These are phyloP conservation scores for Alopecurus myosuroides DNA, from an alignment of 176 grass and related monocot species.

Conservation along the genomic window DNA sequence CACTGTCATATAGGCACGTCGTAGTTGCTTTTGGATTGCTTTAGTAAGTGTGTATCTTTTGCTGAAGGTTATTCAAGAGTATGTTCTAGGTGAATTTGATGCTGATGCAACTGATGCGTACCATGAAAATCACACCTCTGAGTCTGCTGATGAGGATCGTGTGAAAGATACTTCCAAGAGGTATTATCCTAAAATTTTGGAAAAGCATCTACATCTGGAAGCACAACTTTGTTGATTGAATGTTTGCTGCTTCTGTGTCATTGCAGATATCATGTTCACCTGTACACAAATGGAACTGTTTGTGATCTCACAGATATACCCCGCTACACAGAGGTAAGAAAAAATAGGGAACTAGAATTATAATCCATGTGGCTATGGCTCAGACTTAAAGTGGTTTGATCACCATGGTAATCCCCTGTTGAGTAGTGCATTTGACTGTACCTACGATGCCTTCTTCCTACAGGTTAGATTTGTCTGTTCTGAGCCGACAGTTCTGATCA, in stretches of 20 bases:
- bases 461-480: constrained; percentile 96
- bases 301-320: constrained; percentile 83
- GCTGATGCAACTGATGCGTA: constrained; percentile 59
- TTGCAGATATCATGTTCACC: constrained; percentile 86
- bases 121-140: constrained; percentile 62
- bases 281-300: constrained; percentile 80
- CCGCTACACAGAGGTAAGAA: constrained; percentile 76
- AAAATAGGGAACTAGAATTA: background rate
- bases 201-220: background rate
- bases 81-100: constrained; percentile 82
- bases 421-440: background rate
- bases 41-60: background rate
- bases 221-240: background rate
- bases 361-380: background rate
- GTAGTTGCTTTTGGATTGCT: background rate
- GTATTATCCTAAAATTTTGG: constrained; percentile 20
- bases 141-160: constrained; percentile 32
- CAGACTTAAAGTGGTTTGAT: background rate
- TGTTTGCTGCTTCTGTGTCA: background rate
- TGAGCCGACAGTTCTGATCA: constrained; percentile 58
- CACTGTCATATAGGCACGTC: background rate
- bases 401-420: background rate
- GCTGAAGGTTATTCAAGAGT: constrained; percentile 81
- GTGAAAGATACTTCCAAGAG: constrained; percentile 78
- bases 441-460: background rate